These are phyloP conservation scores for Boletus edulis DNA, from an alignment of 768 basidiomycete genomes.

Conservation along the genomic window DNA sequence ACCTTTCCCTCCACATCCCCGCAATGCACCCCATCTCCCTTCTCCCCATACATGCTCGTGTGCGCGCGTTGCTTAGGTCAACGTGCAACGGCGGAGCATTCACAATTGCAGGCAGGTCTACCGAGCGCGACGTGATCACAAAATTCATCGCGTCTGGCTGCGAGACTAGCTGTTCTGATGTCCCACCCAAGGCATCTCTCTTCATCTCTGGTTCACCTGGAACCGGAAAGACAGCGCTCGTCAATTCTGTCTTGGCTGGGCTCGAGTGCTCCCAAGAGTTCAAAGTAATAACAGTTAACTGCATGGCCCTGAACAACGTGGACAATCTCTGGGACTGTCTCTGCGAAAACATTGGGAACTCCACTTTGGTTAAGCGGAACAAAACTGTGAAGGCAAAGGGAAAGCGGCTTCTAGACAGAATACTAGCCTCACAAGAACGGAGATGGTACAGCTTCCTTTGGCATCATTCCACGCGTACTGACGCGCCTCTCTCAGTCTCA, in stretches of 20 bases:
- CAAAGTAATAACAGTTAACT: constrained; percentile 64
- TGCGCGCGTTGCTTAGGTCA: constrained; percentile 67
- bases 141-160: constrained; percentile 61
- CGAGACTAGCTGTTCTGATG: constrained; percentile 18
- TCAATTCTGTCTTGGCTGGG: constrained; percentile 59
- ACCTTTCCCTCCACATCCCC: constrained; percentile 54
- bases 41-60: constrained; percentile 55
- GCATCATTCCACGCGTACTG: constrained; percentile 13
- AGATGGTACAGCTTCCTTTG: constrained; percentile 46
- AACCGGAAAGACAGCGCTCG: constrained; percentile 87
- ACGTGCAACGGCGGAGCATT: constrained; percentile 53
- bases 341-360: constrained; percentile 48
- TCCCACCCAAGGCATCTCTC: constrained; percentile 44
- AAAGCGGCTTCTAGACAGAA: constrained; percentile 44
- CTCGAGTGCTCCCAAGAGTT: constrained; percentile 39
- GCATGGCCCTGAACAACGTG: constrained; percentile 70
- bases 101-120: constrained; percentile 64
- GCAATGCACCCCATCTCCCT: constrained; percentile 50
- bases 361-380: constrained; percentile 34
- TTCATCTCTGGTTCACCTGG: constrained; percentile 95
- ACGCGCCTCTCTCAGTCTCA: constrained; percentile 44
- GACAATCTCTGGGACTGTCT: constrained; percentile 73
- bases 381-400: constrained; percentile 44
- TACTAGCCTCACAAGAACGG: constrained; percentile 40
- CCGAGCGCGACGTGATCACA: constrained; percentile 56